phyloP scores from a whole-genome alignment of 345 rosid genomes.

The Ceriops tagal region DNA sequence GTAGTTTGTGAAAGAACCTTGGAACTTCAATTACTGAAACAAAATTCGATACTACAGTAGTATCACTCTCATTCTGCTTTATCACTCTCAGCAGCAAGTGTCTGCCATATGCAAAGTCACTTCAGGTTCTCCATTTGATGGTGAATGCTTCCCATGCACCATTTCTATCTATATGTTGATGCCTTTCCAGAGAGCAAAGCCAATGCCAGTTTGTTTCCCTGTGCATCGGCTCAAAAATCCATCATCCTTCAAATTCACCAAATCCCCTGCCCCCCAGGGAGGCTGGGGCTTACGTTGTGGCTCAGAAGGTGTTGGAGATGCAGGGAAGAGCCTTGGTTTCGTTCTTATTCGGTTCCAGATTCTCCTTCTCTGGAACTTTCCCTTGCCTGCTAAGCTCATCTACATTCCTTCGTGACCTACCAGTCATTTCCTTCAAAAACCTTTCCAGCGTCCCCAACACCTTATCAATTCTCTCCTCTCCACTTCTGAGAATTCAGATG shows the following conservation, averaged over 20 bases:
- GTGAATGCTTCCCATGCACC: constrained; percentile 22
- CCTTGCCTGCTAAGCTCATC: constrained; percentile 19
- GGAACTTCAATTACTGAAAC: too few relatives aligned
- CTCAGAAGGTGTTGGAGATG: constrained; percentile 12
- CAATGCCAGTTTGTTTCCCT: constrained; percentile 24
- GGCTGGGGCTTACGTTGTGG: constrained; percentile 12
- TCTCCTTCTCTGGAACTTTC: not conserved
- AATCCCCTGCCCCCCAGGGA: constrained; percentile 16
- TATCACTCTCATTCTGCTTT: constrained; percentile 1
- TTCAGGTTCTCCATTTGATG: constrained; percentile 14
- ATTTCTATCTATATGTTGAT: not conserved
- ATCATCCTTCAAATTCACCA: constrained; percentile 27
- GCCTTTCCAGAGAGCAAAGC: constrained; percentile 20
- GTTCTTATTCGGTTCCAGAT: constrained; percentile 6
- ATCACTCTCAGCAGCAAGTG: constrained; percentile 23
- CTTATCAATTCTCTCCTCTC: constrained; percentile 18
- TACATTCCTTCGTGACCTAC: constrained; percentile 3
- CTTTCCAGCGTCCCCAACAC: constrained; percentile 18
- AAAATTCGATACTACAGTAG: too few relatives aligned
- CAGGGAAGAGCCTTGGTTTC: constrained; percentile 24
- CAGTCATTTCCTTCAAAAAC: constrained; percentile 21
- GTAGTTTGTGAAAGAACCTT: too few relatives aligned
- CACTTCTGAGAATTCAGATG: constrained; percentile 27
- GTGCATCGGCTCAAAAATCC: constrained; percentile 19
- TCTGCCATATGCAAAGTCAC: constrained; percentile 29